These are phyloP conservation scores for Trifolium repens DNA, from an alignment of 306 rosid genomes.

Conservation along the genomic window DNA sequence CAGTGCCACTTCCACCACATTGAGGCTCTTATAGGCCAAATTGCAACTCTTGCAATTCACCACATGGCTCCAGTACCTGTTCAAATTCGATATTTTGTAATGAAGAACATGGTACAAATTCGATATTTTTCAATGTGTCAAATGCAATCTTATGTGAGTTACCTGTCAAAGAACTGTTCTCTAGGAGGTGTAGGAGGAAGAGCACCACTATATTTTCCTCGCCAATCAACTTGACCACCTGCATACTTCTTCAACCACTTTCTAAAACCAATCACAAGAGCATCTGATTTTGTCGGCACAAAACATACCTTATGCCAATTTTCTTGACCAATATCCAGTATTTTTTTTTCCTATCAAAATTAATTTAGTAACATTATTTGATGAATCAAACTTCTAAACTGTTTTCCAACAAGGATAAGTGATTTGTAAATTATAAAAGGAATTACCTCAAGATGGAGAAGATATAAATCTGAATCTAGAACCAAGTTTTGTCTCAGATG, in stretches of 20 bases:
- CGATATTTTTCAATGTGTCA: not conserved
- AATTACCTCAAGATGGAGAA: slow-evolving; percentile 92
- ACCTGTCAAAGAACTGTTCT: slow-evolving; percentile 91
- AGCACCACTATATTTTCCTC: slow-evolving; percentile 69
- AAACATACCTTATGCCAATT: slow-evolving; percentile 90
- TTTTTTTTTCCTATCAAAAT: slow-evolving; percentile 65
- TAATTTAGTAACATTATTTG: slow-evolving; percentile 34
- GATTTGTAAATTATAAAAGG: slow-evolving; percentile 19
- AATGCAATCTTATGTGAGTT: slow-evolving; percentile 26
- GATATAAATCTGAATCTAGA: slow-evolving; percentile 91
- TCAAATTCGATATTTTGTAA: not conserved
- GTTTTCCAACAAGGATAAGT: not conserved
- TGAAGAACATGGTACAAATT: not conserved
- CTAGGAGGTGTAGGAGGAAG: slow-evolving; percentile 84
- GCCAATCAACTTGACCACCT: slow-evolving; percentile 86
- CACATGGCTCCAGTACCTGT: slow-evolving; percentile 88
- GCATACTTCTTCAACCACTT: slow-evolving; percentile 86
- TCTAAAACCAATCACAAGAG: slow-evolving; percentile 77
- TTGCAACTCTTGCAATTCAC: slow-evolving; percentile 85
- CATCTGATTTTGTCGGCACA: slow-evolving; percentile 89
- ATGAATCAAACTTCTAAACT: not conserved
- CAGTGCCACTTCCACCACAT: slow-evolving; percentile 61
- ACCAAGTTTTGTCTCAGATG: slow-evolving; percentile 83
- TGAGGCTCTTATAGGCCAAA: slow-evolving; percentile 73
- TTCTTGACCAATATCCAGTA: slow-evolving; percentile 57